Percentiles rank a stretch among this genome's conserved stretches.
Conservation (phyloP, 192 early-diverging fungal genomes). For the Obelidium mucronatum region DNA sequence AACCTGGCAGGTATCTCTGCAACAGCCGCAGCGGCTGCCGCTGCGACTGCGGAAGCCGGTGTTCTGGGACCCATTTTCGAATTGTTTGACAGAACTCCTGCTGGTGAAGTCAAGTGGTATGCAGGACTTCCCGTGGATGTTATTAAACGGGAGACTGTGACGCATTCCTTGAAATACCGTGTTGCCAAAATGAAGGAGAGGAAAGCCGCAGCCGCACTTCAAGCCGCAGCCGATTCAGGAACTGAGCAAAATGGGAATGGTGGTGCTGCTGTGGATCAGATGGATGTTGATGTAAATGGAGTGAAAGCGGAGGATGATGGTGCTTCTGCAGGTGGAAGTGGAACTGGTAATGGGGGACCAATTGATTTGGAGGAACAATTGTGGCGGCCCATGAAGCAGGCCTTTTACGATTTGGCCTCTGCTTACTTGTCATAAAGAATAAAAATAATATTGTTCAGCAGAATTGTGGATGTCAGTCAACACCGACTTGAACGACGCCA, state of each 20-base stretch:
- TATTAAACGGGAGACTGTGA: constrained; percentile 35
- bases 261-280: background rate
- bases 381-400: constrained; percentile 26
- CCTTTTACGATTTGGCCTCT: constrained; percentile 20
- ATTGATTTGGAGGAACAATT: constrained; percentile 14
- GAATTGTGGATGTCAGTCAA: background rate
- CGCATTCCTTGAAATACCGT: constrained; percentile 51
- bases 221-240: background rate
- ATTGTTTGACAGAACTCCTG: constrained; percentile 45
- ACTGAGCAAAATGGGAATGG: background rate
- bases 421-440: background rate
- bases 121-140: constrained; percentile 56
- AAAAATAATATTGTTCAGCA: too few species aligned
- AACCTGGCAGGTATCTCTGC: background rate
- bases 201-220: background rate
- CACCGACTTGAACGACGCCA: background rate
- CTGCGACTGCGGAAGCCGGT: background rate
- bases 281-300: background rate
- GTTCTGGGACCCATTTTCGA: constrained; percentile 32
- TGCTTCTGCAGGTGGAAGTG: background rate
- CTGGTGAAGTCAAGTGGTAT: constrained; percentile 57
- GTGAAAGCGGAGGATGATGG: background rate
- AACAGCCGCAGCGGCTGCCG: background rate
- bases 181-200: constrained; percentile 37
- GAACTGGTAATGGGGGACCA: background rate